These are phyloP conservation scores for Vitis rupestris DNA, from an alignment of 164 flowering plant species.

Conservation along the genomic window DNA sequence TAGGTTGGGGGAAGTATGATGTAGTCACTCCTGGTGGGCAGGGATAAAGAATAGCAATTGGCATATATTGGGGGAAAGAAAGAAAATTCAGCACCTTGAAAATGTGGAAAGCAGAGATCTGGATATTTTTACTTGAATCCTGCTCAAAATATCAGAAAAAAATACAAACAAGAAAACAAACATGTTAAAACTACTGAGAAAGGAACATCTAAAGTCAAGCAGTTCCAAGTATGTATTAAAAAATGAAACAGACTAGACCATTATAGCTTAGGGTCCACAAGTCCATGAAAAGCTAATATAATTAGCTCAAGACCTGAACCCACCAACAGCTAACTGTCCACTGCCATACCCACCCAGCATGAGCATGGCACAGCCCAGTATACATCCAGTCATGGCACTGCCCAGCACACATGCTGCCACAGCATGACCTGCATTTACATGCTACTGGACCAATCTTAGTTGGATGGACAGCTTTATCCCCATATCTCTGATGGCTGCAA, in stretches of 20 bases:
- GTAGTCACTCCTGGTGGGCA: not conserved
- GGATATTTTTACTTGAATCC: slow-evolving; percentile 98
- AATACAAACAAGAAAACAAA: not conserved
- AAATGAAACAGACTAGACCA: not conserved
- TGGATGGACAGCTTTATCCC: too few relatives aligned
- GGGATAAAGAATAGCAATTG: not conserved
- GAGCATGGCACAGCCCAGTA: too few relatives aligned
- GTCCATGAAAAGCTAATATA: not conserved
- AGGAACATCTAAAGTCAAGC: not conserved
- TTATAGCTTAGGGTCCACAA: not conserved
- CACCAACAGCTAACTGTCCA: not conserved
- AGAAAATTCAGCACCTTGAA: slow-evolving; percentile 65
- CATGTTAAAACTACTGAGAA: not conserved
- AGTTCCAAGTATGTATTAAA: not conserved
- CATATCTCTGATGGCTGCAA: too few relatives aligned
- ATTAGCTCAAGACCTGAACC: not conserved
- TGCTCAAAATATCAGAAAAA: slow-evolving; percentile 28
- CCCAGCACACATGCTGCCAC: too few relatives aligned
- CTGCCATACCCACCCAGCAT: too few relatives aligned
- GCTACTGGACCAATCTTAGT: too few relatives aligned
- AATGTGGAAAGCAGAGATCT: slow-evolving; percentile 90
- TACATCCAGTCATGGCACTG: too few relatives aligned
- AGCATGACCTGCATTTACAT: too few relatives aligned
- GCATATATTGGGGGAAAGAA: not conserved
- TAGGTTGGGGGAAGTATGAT: too few relatives aligned